These are phyloP conservation scores for Priceomyces fermenticarens DNA, from an alignment of 805 yeast genomes.

Conservation along the genomic window DNA sequence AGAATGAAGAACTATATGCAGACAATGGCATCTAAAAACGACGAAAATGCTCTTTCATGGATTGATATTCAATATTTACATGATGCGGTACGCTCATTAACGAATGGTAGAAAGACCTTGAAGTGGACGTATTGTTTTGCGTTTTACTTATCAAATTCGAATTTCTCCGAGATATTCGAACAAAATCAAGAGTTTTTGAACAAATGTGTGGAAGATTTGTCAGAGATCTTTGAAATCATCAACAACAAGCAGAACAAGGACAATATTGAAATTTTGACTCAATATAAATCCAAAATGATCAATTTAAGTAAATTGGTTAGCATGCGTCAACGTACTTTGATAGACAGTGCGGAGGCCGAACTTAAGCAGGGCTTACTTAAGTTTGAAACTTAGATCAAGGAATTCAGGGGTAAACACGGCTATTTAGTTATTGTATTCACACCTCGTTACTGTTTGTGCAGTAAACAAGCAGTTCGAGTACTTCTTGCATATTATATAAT, in stretches of 20 bases:
- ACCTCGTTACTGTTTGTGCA: too few relatives aligned
- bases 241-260: slow-evolving; percentile 23
- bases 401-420: too few relatives aligned
- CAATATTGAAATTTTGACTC: slow-evolving; percentile 29
- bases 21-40: slow-evolving; percentile 32
- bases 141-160: slow-evolving; percentile 55
- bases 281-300: slow-evolving; percentile 36
- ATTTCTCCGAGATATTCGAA: slow-evolving; percentile 63
- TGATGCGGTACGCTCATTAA: slow-evolving; percentile 63
- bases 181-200: slow-evolving; percentile 64
- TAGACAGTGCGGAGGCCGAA: slow-evolving; percentile 44
- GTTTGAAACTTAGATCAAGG: slow-evolving; percentile 12
- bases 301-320: slow-evolving; percentile 42
- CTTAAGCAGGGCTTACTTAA: slow-evolving; percentile 30
- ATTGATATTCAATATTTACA: slow-evolving; percentile 81
- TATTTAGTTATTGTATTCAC: too few relatives aligned
- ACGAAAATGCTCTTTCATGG: slow-evolving; percentile 55
- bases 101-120: slow-evolving; percentile 68
- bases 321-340: slow-evolving; percentile 37
- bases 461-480: too few relatives aligned
- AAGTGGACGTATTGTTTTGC: slow-evolving; percentile 91
- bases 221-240: slow-evolving; percentile 53
- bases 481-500: too few relatives aligned
- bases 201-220: slow-evolving; percentile 65
- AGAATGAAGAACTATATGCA: slow-evolving; percentile 67